Evolutionary conservation across 2,329 filamentous ascomycete genomes (phyloP).

Genomic region (Cordyceps cateniannulata): DNA sequence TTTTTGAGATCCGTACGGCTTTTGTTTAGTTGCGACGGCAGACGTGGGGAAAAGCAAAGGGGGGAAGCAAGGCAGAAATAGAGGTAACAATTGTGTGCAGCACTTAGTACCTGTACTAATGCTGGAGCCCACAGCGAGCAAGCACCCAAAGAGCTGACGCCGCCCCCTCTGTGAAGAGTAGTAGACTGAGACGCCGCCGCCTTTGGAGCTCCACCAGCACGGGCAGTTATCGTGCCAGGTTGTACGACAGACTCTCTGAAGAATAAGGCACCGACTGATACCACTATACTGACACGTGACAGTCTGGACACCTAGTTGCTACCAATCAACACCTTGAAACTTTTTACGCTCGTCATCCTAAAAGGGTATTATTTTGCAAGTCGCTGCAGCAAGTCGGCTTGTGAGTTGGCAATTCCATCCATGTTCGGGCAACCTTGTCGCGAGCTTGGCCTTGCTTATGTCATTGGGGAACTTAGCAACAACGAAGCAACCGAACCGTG

Average conservation of each 20-base stretch:
- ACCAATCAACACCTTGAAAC: background rate
- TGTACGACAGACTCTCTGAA: too few relatives aligned
- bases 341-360: background rate
- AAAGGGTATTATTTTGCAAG: background rate
- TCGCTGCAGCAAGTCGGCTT: background rate
- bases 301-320: background rate
- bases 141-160: background rate
- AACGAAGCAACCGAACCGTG: background rate
- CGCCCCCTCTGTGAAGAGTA: background rate
- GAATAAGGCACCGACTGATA: background rate
- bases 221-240: background rate
- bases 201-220: background rate
- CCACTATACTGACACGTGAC: background rate
- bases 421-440: background rate
- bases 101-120: too few relatives aligned
- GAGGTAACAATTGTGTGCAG: conserved; percentile 4
- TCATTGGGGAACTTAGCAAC: background rate
- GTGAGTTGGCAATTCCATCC: background rate
- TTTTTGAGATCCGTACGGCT: background rate
- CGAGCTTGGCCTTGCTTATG: background rate
- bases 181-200: background rate
- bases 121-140: background rate
- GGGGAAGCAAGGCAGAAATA: conserved; percentile 11
- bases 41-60: conserved; percentile 12
- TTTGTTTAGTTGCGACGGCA: conserved; percentile 4